phyloP scores from a whole-genome alignment of 192 early-diverging fungal species.

The Entomortierella beljakovae region DNA sequence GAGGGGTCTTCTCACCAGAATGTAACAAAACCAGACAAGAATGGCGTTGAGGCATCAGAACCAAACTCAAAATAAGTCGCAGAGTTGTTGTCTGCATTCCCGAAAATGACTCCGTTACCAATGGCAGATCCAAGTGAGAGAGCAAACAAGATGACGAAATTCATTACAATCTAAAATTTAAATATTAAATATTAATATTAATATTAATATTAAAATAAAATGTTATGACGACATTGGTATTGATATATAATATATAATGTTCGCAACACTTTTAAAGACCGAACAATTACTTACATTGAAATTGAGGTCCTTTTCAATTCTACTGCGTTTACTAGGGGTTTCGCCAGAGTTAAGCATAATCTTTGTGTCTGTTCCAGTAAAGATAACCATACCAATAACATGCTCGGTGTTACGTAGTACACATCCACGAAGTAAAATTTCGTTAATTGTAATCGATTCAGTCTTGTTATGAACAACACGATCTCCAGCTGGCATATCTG shows the following conservation, averaged over 20 bases:
- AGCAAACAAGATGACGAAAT: slow-evolving; percentile 83
- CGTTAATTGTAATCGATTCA: slow-evolving; percentile 78
- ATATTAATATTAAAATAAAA: slow-evolving; percentile 11
- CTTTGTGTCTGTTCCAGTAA: slow-evolving; percentile 95
- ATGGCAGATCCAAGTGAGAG: slow-evolving; percentile 79
- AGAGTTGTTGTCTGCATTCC: slow-evolving; percentile 61
- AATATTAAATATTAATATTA: not conserved
- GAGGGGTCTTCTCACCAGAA: slow-evolving; percentile 73
- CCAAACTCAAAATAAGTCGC: slow-evolving; percentile 61
- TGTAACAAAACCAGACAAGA: slow-evolving; percentile 73
- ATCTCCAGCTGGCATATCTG: slow-evolving; percentile 53
- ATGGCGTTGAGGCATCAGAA: slow-evolving; percentile 59
- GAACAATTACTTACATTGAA: slow-evolving; percentile 75
- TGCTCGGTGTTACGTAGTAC: slow-evolving; percentile 93
- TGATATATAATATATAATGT: too few species aligned
- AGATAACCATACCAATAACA: slow-evolving; percentile 87
- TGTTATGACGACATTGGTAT: too few species aligned
- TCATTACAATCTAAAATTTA: slow-evolving; percentile 74
- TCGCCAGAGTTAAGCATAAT: slow-evolving; percentile 95
- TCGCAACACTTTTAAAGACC: too few species aligned
- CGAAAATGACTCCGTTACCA: slow-evolving; percentile 71
- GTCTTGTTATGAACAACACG: slow-evolving; percentile 63
- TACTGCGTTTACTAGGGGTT: slow-evolving; percentile 92
- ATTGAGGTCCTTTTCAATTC: slow-evolving; percentile 93
- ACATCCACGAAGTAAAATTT: slow-evolving; percentile 92